Percentiles rank a stretch among this genome's conserved stretches.
These are phyloP conservation scores for Arthrinium phaeospermum DNA, from an alignment of 2,329 filamentous ascomycete genomes.

Conservation along the genomic window DNA sequence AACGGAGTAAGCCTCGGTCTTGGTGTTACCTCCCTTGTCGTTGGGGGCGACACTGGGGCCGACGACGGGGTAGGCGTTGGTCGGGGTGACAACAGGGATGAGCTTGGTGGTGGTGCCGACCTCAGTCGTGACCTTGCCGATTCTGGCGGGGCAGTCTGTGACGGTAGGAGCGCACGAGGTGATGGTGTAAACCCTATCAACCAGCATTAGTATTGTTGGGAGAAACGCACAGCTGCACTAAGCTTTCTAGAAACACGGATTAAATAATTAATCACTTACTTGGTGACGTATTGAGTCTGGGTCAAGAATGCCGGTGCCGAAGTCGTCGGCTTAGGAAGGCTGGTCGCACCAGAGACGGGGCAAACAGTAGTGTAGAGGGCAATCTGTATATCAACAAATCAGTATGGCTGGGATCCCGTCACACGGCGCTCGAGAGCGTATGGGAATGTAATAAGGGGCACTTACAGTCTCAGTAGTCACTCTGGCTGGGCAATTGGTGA, in stretches of 20 bases:
- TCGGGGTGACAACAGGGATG: constrained; percentile 62
- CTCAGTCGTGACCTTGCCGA: constrained; percentile 48
- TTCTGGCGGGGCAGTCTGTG: constrained; percentile 42
- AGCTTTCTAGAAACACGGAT: too few species aligned
- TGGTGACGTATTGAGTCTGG: not conserved
- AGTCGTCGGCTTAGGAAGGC: not conserved
- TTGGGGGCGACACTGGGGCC: constrained; percentile 31
- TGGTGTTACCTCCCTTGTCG: constrained; percentile 40
- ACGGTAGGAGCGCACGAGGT: constrained; percentile 41
- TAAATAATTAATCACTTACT: not conserved
- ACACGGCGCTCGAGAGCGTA: too few species aligned
- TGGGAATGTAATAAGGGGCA: not conserved
- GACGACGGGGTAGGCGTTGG: constrained; percentile 33
- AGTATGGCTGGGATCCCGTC: not conserved
- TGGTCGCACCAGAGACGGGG: not conserved
- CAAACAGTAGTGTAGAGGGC: not conserved
- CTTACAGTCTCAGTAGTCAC: not conserved
- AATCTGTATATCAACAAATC: not conserved
- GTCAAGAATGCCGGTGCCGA: not conserved
- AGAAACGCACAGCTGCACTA: too few species aligned
- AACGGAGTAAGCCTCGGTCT: constrained; percentile 34
- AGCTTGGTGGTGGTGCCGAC: constrained; percentile 52
- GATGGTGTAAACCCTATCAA: constrained; percentile 31
- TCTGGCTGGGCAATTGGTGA: constrained; percentile 38
- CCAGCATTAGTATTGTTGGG: too few species aligned